phyloP scores from a whole-genome alignment of 495 filamentous ascomycete species.

The Trypethelium eluteriae region DNA sequence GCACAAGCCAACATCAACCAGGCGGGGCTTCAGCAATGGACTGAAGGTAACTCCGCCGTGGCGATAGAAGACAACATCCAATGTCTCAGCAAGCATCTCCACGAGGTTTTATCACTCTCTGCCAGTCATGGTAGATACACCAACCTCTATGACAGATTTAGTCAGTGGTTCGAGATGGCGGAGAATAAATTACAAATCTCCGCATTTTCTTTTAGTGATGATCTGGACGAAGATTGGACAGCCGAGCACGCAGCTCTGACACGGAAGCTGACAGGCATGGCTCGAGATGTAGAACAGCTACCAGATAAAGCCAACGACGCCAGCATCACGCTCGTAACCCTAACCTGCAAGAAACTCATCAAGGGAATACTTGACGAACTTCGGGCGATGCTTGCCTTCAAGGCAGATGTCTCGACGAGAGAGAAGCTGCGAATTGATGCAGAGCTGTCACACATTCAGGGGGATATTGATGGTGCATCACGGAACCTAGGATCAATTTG shows the following conservation, averaged over 20 bases:
- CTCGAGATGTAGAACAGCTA: background rate
- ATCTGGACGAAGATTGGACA: background rate
- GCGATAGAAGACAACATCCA: background rate
- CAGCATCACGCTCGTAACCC: background rate
- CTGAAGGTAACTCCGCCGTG: background rate
- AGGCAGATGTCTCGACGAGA: background rate
- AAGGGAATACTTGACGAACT: conserved; percentile 4
- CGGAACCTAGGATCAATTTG: background rate
- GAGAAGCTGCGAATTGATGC: background rate
- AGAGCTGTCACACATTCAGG: background rate
- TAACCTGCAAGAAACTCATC: background rate
- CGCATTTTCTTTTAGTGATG: background rate
- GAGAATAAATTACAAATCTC: background rate
- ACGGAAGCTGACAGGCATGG: background rate
- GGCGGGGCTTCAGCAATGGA: background rate
- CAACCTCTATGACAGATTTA: background rate
- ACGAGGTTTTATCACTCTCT: background rate
- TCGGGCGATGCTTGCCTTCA: background rate
- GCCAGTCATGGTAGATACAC: background rate
- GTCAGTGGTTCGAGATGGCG: background rate
- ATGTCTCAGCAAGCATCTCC: conserved; percentile 6
- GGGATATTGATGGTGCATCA: background rate
- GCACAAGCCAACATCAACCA: background rate
- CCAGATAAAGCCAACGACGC: background rate
- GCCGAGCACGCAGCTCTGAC: background rate